Evolutionary conservation across 306 rosid species (phyloP).

Genomic region (Vicia villosa): DNA sequence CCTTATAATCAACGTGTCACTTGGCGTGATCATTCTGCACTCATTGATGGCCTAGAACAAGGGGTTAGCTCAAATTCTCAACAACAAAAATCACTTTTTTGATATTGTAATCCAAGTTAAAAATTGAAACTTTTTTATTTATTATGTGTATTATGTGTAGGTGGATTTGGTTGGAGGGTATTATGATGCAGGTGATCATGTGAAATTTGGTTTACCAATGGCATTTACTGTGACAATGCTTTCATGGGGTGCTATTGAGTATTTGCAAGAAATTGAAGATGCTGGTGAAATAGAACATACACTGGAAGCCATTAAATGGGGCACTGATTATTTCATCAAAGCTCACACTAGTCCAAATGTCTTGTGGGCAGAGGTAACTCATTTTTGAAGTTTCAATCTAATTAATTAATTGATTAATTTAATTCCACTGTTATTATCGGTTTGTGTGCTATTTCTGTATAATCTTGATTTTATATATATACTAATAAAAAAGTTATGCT

Average conservation of each 20-base stretch:
- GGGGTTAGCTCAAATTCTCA: slow-evolving; percentile 53
- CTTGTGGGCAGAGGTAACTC: slow-evolving; percentile 86
- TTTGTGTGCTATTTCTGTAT: too few species aligned
- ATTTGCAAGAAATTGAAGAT: slow-evolving; percentile 58
- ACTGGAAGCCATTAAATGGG: slow-evolving; percentile 95
- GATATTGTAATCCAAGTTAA: slow-evolving; percentile 15
- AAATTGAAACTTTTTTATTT: not conserved
- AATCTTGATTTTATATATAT: too few species aligned
- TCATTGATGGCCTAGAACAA: slow-evolving; percentile 92
- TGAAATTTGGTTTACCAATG: slow-evolving; percentile 95
- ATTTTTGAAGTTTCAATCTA: not conserved
- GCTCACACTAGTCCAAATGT: slow-evolving; percentile 94
- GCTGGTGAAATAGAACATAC: slow-evolving; percentile 86
- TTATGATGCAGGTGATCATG: slow-evolving; percentile 98
- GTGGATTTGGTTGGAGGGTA: slow-evolving; percentile 98
- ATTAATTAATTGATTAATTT: not conserved
- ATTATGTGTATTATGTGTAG: slow-evolving; percentile 42
- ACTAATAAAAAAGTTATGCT: too few species aligned
- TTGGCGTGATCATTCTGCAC: slow-evolving; percentile 97
- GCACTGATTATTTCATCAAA: slow-evolving; percentile 94
- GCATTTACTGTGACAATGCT: slow-evolving; percentile 98
- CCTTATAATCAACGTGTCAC: slow-evolving; percentile 91
- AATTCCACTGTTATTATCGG: not conserved
- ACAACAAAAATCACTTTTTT: not conserved
- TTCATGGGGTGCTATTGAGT: slow-evolving; percentile 85